Percentiles rank a stretch among this genome's conserved stretches.
These are phyloP conservation scores for Hippophae rhamnoides DNA, from an alignment of 306 rosid species.

Conservation along the genomic window DNA sequence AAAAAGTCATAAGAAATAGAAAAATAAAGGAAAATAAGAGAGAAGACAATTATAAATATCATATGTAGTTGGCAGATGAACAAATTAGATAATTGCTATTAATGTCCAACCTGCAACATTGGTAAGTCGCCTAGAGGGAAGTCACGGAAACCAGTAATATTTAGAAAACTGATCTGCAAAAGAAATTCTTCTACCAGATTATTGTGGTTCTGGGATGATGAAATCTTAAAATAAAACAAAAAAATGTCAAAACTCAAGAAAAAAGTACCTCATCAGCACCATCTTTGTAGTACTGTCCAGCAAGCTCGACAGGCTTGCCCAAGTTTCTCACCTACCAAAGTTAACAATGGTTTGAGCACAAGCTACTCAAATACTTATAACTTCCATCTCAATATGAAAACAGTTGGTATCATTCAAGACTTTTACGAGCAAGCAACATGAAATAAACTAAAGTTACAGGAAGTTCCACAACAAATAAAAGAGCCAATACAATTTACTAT, in stretches of 20 bases:
- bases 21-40: not conserved
- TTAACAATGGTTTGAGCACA: slow-evolving; percentile 14
- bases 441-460: too few species aligned
- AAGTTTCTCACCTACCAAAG: slow-evolving; percentile 74
- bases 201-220: not conserved
- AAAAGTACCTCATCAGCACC: slow-evolving; percentile 91
- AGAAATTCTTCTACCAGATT: slow-evolving; percentile 16
- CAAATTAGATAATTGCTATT: not conserved
- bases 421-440: not conserved
- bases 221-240: not conserved
- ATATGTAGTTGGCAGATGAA: not conserved
- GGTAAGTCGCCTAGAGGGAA: slow-evolving; percentile 98
- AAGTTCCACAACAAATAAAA: not conserved
- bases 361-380: not conserved
- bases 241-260: slow-evolving; percentile 12
- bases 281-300: slow-evolving; percentile 78
- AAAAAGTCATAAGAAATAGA: not conserved
- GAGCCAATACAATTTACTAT: not conserved
- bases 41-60: not conserved
- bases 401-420: not conserved
- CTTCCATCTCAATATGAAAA: slow-evolving; percentile 13
- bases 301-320: slow-evolving; percentile 96
- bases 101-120: slow-evolving; percentile 74
- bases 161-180: slow-evolving; percentile 78
- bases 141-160: slow-evolving; percentile 92